Conservation (phyloP, 306 rosid species). For the Vigna hirtella region DNA sequence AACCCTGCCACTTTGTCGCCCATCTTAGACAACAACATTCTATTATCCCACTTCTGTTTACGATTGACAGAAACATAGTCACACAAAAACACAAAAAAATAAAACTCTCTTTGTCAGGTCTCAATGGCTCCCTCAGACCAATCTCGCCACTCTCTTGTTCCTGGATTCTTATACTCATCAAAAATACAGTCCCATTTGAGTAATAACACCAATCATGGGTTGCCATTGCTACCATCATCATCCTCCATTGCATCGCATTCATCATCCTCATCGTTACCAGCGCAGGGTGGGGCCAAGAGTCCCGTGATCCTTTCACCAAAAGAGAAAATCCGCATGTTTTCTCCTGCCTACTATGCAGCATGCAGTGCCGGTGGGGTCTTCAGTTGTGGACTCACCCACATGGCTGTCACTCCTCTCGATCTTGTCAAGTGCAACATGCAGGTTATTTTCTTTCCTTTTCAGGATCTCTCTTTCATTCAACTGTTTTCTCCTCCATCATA, state of each 20-base stretch:
- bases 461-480: neutral
- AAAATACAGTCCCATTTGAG: conserved; percentile 45
- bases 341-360: conserved; percentile 66
- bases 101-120: neutral
- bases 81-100: neutral
- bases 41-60: neutral
- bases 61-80: conserved; percentile 7
- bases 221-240: conserved; percentile 22
- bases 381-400: conserved; percentile 73
- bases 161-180: conserved; percentile 63
- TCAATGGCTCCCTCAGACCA: conserved; percentile 54
- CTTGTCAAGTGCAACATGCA: conserved; percentile 93
- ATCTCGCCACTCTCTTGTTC: conserved; percentile 58
- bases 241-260: conserved; percentile 29
- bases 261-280: neutral
- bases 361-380: conserved; percentile 66
- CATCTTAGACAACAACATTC: neutral
- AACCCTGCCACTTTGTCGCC: conserved; percentile 45
- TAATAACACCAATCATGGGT: conserved; percentile 36
- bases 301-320: conserved; percentile 60
- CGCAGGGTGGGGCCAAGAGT: conserved; percentile 13
- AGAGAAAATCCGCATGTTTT: conserved; percentile 61
- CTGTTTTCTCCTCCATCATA: neutral
- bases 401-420: conserved; percentile 80
- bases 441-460: conserved; percentile 43